Percentiles rank a stretch among this genome's conserved stretches.
These are phyloP conservation scores for Iris pallida DNA, from an alignment of 116 monocot species.

Conservation along the genomic window DNA sequence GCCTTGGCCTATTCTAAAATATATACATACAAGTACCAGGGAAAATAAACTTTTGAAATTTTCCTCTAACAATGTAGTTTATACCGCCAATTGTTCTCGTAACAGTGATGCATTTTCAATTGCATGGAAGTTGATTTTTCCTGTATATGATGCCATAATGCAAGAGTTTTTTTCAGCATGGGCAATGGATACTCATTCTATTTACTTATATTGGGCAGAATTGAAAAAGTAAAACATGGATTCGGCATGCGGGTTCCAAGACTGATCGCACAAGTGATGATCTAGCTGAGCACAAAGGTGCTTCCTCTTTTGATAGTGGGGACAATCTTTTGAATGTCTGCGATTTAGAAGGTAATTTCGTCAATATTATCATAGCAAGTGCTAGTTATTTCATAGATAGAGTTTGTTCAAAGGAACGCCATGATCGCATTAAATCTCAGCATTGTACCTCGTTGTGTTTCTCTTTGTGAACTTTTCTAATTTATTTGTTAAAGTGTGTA, in stretches of 20 bases:
- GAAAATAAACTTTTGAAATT: background rate
- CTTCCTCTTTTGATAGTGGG: too few relatives aligned
- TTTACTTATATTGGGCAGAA: slow-evolving; percentile 10
- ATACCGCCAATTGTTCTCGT: background rate
- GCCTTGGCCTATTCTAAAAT: background rate
- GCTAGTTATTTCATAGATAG: too few relatives aligned
- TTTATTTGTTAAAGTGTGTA: too few relatives aligned
- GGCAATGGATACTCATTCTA: background rate
- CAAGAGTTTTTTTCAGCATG: background rate
- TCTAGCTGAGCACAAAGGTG: too few relatives aligned
- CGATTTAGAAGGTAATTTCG: too few relatives aligned
- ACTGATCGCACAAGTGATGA: background rate
- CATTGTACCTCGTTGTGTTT: too few relatives aligned
- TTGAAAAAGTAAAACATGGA: slow-evolving; percentile 46
- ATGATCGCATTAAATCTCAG: too few relatives aligned
- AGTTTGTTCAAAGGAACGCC: too few relatives aligned
- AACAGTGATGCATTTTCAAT: background rate
- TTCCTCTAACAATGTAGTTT: background rate
- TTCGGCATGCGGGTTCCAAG: slow-evolving; percentile 49
- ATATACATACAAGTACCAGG: background rate
- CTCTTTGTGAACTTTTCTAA: too few relatives aligned
- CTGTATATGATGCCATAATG: background rate
- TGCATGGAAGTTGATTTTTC: background rate
- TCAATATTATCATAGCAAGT: too few relatives aligned
- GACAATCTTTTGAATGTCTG: too few relatives aligned